Conservation (phyloP, 345 rosid species). For the Jatropha curcas region DNA sequence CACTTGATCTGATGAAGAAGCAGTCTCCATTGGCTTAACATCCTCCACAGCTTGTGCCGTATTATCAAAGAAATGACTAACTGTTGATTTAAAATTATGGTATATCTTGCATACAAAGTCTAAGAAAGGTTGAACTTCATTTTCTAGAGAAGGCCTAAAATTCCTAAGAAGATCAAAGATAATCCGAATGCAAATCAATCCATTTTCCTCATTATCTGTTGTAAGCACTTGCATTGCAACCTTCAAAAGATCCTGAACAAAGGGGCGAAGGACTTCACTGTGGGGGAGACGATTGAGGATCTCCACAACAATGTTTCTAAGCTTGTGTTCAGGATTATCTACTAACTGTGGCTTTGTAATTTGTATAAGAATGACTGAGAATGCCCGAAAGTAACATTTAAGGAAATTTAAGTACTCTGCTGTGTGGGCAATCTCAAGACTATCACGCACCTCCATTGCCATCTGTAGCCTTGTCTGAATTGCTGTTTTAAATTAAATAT, state of each 20-base stretch:
- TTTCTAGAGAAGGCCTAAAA: slow-evolving; percentile 87
- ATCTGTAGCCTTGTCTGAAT: slow-evolving; percentile 75
- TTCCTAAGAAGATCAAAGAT: slow-evolving; percentile 94
- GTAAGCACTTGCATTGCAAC: slow-evolving; percentile 98
- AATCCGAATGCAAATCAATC: slow-evolving; percentile 88
- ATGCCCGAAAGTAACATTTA: slow-evolving; percentile 91
- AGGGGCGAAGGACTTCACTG: slow-evolving; percentile 97
- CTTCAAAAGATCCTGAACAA: slow-evolving; percentile 94
- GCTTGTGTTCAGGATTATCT: slow-evolving; percentile 90
- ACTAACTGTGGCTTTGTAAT: slow-evolving; percentile 76
- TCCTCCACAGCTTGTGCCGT: slow-evolving; percentile 52
- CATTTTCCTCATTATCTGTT: slow-evolving; percentile 91
- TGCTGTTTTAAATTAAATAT: slow-evolving; percentile 46
- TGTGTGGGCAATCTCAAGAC: slow-evolving; percentile 96
- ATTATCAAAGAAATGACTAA: slow-evolving; percentile 85
- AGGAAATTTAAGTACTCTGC: slow-evolving; percentile 94
- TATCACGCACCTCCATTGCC: slow-evolving; percentile 97
- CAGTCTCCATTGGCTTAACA: slow-evolving; percentile 76
- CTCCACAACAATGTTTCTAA: slow-evolving; percentile 86
- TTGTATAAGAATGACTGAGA: slow-evolving; percentile 71
- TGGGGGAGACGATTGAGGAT: slow-evolving; percentile 94
- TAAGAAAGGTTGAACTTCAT: slow-evolving; percentile 91
- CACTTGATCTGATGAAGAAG: slow-evolving; percentile 67
- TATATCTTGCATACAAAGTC: slow-evolving; percentile 97
- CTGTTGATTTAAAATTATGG: slow-evolving; percentile 78